Conservation (phyloP, 139 green algal genomes). For the Limnomonas spitsbergensis region DNA sequence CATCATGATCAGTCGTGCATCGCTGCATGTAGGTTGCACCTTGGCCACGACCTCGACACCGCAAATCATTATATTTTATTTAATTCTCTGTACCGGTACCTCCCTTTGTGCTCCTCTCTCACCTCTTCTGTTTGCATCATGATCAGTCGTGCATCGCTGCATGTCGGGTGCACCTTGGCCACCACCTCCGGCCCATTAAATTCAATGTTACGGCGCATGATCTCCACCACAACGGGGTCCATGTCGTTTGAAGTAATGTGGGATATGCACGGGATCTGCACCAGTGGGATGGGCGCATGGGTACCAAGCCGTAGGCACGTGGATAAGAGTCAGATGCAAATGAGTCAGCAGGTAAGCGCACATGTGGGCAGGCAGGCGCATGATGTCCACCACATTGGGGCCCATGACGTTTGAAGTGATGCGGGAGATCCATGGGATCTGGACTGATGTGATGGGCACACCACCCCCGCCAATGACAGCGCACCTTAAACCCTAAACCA, state of each 20-base stretch:
- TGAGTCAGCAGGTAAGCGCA: no score
- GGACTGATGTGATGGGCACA: no score
- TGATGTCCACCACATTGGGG: conserved; percentile 57
- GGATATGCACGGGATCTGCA: conserved; percentile 53
- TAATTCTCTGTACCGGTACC: conserved; percentile 71
- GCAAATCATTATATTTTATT: conserved; percentile 79
- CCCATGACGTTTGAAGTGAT: conserved; percentile 90
- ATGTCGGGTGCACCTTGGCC: conserved; percentile 20
- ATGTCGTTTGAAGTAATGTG: conserved; percentile 86
- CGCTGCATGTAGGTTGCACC: conserved; percentile 34
- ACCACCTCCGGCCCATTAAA: conserved; percentile 65
- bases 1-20: conserved; percentile 87
- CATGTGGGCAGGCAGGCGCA: no score
- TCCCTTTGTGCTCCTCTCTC: no score
- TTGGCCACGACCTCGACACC: conserved; percentile 41
- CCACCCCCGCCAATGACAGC: no score
- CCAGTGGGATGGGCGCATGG: no score
- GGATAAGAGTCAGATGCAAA: no score
- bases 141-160: conserved; percentile 76
- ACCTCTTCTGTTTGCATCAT: conserved; percentile 73
- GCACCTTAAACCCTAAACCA: no score
- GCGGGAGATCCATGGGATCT: conserved; percentile 54
- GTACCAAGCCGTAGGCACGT: no score
- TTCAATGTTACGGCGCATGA: conserved; percentile 79
- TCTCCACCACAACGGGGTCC: conserved; percentile 59